Percentiles rank a stretch among this genome's conserved stretches.
Conservation (phyloP, 1,284 basidiomycete species). For the Clitocybe nebularis region DNA sequence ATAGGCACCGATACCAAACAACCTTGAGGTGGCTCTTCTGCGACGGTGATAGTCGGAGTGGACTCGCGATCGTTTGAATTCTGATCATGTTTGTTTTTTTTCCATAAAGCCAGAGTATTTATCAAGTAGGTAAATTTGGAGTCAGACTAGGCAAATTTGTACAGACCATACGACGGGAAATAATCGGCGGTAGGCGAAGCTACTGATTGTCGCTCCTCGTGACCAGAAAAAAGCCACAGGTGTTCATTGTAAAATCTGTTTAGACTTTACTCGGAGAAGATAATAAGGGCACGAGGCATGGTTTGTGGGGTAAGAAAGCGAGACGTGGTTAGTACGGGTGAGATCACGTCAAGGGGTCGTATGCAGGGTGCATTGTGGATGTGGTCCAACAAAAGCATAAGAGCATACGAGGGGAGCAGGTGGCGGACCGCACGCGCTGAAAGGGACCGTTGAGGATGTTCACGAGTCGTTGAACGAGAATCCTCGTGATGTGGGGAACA, state of each 20-base stretch:
- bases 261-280: not conserved
- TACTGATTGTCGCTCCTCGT: not conserved
- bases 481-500: constrained; percentile 23
- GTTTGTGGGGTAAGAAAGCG: constrained; percentile 4
- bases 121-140: not conserved
- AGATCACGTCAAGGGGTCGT: not conserved
- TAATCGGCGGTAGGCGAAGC: not conserved
- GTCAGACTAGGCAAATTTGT: too few species aligned
- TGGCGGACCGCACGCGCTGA: constrained; percentile 14
- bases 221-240: not conserved
- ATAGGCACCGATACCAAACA: not conserved
- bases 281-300: not conserved
- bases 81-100: not conserved
- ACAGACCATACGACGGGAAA: not conserved
- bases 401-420: not conserved
- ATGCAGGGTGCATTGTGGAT: not conserved
- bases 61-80: constrained; percentile 2
- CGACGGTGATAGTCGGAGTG: constrained; percentile 6
- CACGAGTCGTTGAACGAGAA: constrained; percentile 6
- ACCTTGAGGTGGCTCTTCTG: not conserved
- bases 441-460: not conserved
- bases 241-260: not conserved
- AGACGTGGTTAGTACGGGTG: constrained; percentile 6
- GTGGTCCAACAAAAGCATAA: not conserved
- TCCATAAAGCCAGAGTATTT: not conserved